Base-by-base conservation (phyloP, 2,329 filamentous ascomycete genomes). In the Fusarium chlamydosporum region DNA sequence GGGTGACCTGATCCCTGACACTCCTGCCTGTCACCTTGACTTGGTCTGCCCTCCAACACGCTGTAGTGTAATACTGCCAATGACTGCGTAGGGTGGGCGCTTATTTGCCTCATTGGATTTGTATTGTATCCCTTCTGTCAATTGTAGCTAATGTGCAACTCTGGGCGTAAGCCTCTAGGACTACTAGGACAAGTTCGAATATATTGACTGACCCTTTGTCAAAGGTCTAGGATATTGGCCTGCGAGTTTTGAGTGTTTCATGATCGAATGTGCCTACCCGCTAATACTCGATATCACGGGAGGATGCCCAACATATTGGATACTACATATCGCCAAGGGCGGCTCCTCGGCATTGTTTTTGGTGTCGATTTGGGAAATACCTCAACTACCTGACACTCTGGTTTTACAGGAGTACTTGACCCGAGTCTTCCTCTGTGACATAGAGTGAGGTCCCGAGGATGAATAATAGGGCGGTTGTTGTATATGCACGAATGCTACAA, bases 81-180 rank as follows among this genome's bases (percentile, higher is more conserved):
- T 23, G 26, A 37, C 55, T 54, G 37, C 20, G 47, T 16, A 42
- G 53, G 46, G 48, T 46, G 42, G 55, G 62, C 62, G 61, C 61
- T 66, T 66, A 65, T 61, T 65, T 61, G 34, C 54, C 62, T 61
- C 42, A 29, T 54, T 27, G 34, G 45, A 20, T 20, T 20, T 51
- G 8, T 29, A 29, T 15, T 18, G 33, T 27, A 16, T 29, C 47
- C 18, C 34, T 55, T 61, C 43, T 46, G 61, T 45, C 62, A 50
- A 37, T 40, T 50, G 34, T 50, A 20, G 23, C 8, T 23, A 10
- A 7, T 18, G 43, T 43, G 15, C 31, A 40, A 37, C 37, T 43
- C 23, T 34, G 13, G 4, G 9, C 12, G 4, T 34, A n/a, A 42
- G 15, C 38, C 31, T 52, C 41, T 48, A 65, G 54, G 61, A 60